These are phyloP conservation scores for Capsicum pubescens DNA, from an alignment of 257 asterid genomes.

Conservation along the genomic window DNA sequence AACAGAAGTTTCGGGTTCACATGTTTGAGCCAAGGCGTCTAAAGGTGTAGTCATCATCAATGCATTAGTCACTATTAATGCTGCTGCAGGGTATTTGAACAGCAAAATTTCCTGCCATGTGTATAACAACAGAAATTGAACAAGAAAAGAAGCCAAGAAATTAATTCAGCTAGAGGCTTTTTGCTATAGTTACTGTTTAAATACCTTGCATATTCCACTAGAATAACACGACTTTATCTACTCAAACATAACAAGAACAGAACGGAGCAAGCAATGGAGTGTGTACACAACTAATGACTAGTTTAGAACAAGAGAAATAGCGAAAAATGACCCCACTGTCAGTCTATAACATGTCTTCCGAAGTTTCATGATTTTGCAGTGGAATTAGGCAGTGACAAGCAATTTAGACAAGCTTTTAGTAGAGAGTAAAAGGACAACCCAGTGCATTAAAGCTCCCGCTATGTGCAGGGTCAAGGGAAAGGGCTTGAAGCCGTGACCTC, in stretches of 20 bases:
- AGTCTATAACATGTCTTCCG: not conserved
- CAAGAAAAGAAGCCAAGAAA: not conserved
- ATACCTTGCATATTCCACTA: not conserved
- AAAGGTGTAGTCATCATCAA: conserved; percentile 66
- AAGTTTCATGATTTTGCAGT: not conserved
- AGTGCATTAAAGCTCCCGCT: no score
- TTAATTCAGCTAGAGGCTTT: not conserved
- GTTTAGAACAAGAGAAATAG: not conserved
- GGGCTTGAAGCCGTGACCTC: no score
- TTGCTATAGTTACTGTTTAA: not conserved
- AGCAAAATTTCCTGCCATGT: conserved; percentile 55
- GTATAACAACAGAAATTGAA: conserved; percentile 23
- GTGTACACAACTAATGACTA: not conserved
- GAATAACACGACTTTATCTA: conserved; percentile 1
- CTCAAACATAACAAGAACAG: conserved; percentile 15
- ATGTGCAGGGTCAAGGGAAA: no score
- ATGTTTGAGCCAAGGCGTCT: conserved; percentile 87
- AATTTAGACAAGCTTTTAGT: not conserved
- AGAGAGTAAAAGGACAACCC: no score
- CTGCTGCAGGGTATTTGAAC: conserved; percentile 44
- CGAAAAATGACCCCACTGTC: not conserved
- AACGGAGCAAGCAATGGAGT: not conserved
- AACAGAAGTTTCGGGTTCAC: conserved; percentile 64
- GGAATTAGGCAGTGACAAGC: not conserved
- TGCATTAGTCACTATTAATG: conserved; percentile 57